phyloP scores from a whole-genome alignment of 2,329 filamentous ascomycete genomes.

The Cercospora sp. region DNA sequence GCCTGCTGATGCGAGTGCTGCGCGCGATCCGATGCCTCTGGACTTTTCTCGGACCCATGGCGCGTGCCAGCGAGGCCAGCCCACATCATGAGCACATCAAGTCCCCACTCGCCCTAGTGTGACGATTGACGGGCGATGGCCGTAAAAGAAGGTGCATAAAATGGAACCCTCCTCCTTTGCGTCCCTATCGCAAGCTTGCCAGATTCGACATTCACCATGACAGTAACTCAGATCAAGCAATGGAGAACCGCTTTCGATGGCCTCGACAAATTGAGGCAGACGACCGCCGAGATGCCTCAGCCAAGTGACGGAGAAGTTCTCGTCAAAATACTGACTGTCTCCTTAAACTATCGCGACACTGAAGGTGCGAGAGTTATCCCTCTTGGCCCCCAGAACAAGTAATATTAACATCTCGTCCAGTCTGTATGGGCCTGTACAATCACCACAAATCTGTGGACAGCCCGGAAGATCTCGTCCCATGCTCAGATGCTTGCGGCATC shows the following conservation, averaged over 20 bases:
- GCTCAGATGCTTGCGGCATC: constrained; percentile 69
- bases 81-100: background rate
- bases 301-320: constrained; percentile 49
- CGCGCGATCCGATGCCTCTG: background rate
- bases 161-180: background rate
- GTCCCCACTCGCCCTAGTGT: background rate
- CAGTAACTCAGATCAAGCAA: constrained; percentile 19
- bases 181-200: background rate
- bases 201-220: constrained; percentile 2
- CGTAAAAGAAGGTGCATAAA: background rate
- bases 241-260: constrained; percentile 48
- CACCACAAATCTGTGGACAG: constrained; percentile 59
- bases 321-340: constrained; percentile 54
- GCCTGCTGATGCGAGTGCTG: background rate
- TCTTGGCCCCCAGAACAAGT: background rate
- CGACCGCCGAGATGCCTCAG: constrained; percentile 38
- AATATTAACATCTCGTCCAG: constrained; percentile 40
- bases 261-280: constrained; percentile 43
- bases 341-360: constrained; percentile 57
- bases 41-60: background rate
- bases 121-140: background rate
- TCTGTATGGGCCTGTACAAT: constrained; percentile 65
- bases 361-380: constrained; percentile 36
- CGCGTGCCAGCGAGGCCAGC: background rate
- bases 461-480: constrained; percentile 57